Percentiles rank a stretch among this genome's conserved stretches.
Evolutionary conservation across 331 rosid species (phyloP).

Genomic region (Quercus phellos): DNA sequence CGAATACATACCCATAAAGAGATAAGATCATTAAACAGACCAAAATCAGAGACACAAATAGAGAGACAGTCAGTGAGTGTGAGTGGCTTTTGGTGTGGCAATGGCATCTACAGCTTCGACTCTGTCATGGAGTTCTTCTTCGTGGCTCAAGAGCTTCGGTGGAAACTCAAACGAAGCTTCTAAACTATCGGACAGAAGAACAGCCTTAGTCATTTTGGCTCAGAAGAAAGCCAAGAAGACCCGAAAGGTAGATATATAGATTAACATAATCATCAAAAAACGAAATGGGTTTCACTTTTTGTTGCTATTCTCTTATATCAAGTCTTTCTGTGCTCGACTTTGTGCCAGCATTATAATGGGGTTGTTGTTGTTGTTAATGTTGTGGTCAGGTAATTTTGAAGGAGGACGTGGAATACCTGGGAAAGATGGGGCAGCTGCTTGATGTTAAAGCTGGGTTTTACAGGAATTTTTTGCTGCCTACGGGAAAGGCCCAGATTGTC

Average conservation of each 20-base stretch:
- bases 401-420: conserved; percentile 67
- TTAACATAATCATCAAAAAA: background rate
- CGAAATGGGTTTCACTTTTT: conserved; percentile 10
- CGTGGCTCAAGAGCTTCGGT: conserved; percentile 33
- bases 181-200: conserved; percentile 28
- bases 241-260: conserved; percentile 52
- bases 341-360: background rate
- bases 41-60: too few relatives aligned
- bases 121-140: conserved; percentile 64
- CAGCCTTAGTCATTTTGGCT: conserved; percentile 48
- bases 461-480: conserved; percentile 72
- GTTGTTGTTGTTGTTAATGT: background rate
- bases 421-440: conserved; percentile 71
- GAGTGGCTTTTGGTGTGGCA: conserved; percentile 1
- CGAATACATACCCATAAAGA: background rate
- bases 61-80: too few relatives aligned
- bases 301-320: background rate
- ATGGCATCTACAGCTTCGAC: conserved; percentile 67
- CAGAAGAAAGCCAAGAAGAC: conserved; percentile 74
- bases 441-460: conserved; percentile 71
- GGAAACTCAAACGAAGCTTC: conserved; percentile 34
- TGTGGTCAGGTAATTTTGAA: conserved; percentile 63
- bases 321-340: background rate
- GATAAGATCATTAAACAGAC: conserved; percentile 19
- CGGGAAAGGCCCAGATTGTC: conserved; percentile 76